Evolutionary conservation across 257 asterid genomes (phyloP).

Genomic region (Lycium barbarum): DNA sequence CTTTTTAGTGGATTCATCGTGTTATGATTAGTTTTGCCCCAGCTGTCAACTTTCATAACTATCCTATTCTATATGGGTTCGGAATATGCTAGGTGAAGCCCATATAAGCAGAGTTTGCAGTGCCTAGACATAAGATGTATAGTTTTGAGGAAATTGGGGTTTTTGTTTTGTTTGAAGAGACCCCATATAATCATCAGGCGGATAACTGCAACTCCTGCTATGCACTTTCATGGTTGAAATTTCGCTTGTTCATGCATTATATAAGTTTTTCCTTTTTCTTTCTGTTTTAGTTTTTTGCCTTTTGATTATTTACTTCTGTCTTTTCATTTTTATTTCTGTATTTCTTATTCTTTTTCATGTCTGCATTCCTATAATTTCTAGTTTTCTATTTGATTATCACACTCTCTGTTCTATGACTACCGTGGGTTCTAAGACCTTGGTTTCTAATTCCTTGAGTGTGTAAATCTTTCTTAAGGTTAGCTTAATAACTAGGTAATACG

Average conservation of each 20-base stretch:
- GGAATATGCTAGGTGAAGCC: neutral
- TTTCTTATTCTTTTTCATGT: neutral
- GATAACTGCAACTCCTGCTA: neutral
- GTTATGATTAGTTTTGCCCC: neutral
- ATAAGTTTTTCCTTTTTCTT: neutral
- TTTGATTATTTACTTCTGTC: neutral
- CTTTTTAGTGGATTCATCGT: neutral
- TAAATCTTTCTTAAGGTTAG: no score
- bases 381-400: neutral
- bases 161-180: neutral
- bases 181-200: neutral
- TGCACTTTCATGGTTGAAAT: neutral
- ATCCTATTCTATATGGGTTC: neutral
- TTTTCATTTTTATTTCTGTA: neutral
- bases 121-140: neutral
- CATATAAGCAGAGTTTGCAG: neutral
- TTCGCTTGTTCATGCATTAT: neutral
- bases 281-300: neutral
- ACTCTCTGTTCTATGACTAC: neutral
- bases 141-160: neutral
- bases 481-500: no score
- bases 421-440: no score
- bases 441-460: no score
- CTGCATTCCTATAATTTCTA: neutral
- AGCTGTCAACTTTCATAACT: neutral